phyloP scores from a whole-genome alignment of 352 stramenopile genomes.

The Globisporangium recalcitrans region DNA sequence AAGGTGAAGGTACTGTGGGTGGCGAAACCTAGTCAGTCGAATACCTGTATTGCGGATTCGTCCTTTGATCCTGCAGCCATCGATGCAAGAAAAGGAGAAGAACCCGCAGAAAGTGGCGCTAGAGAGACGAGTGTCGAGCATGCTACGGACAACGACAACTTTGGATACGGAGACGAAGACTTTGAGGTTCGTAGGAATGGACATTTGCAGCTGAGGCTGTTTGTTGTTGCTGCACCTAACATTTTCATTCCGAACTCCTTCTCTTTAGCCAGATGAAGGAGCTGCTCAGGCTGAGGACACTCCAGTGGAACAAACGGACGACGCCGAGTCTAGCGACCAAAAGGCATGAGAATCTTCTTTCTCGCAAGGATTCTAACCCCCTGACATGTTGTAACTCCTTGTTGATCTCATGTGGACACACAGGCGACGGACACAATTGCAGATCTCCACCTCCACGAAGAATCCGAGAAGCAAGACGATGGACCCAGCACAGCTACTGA shows the following conservation, averaged over 20 bases:
- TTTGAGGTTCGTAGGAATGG: constrained; percentile 35
- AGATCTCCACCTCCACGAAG: not conserved
- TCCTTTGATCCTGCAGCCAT: constrained; percentile 19
- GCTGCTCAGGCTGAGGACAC: not conserved
- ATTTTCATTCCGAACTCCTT: too few species aligned
- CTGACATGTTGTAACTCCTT: not conserved
- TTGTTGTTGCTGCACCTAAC: too few species aligned
- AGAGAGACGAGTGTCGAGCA: not conserved
- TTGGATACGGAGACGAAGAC: constrained; percentile 75
- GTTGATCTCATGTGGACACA: not conserved
- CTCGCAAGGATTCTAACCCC: not conserved
- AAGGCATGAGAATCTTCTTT: not conserved
- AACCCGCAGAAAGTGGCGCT: not conserved
- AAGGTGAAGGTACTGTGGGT: constrained; percentile 30
- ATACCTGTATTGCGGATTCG: constrained; percentile 1
- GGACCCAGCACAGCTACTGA: not conserved
- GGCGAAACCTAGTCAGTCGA: not conserved
- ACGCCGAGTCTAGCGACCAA: not conserved
- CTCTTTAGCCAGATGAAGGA: constrained; percentile 1
- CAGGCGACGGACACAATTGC: not conserved
- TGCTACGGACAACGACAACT: constrained; percentile 26
- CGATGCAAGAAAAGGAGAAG: constrained; percentile 7
- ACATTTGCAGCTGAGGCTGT: not conserved
- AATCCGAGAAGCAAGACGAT: not conserved
- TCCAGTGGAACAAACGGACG: not conserved